Evolutionary conservation across 2,329 filamentous ascomycete genomes (phyloP), one percentile per base, ranked within the genome.

Genomic region (Penicillium sp.): DNA sequence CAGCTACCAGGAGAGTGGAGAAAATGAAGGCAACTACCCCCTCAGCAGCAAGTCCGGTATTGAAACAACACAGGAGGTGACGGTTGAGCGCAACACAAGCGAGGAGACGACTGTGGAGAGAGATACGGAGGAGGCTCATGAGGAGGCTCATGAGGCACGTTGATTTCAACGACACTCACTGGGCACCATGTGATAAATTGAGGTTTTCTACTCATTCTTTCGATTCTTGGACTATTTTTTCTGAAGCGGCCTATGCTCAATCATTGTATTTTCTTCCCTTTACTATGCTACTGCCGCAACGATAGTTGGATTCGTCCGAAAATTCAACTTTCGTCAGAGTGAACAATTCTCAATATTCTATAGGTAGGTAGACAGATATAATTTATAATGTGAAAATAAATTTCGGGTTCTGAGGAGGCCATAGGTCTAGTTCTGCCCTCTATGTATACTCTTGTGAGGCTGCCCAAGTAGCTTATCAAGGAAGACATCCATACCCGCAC

Each of bases 1-100:
- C 25, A 58, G 43, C 54, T 62, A 62, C 21, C 27, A 53, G 3
- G 13, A 45, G 4, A 44, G 29, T 13, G 53, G 44, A 16, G 42
- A 49, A 9, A 48, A n/a, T 16, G 31, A 52, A 13, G 33, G 31
- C 13, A 47, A 23, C 19, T 48, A 43, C 29, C 25, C 19, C 6
- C 46, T 31, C 19, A 42, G 33, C 4, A 50, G 19, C 16, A 47
- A 56, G 25, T 23, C 43, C 5, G 54, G 54, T 29, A 37, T 57
- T 26, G 53, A 47, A n/a, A 49, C 54, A 7, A 53, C 54, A 5
- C 42, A 57, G 27, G 44, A 48, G 13, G 45, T 50, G 11, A 29
- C 29, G 3, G n/a, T 50, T 39, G 35, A 55, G 10, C 47, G 35
- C 4, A 16, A 47, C 19, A 37, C 13, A 9, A 39, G 31, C 33